A percentile compares a stretch with the other conserved stretches of the same genome.
Evolutionary conservation across 2,329 filamentous ascomycete species (phyloP).

Genomic region (Aureobasidium sp.): DNA sequence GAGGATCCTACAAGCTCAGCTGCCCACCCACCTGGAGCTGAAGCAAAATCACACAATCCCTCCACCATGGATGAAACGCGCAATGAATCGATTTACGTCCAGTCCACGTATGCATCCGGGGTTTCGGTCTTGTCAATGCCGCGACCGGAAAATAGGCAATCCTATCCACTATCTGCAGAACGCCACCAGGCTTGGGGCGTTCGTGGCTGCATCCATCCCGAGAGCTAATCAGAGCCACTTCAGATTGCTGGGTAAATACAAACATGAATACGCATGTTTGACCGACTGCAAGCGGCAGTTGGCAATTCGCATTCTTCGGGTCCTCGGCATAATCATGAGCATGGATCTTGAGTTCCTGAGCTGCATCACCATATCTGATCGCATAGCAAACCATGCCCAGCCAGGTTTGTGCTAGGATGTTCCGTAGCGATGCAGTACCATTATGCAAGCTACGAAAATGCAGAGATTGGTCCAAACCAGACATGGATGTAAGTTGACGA

Average conservation of each 20-base stretch:
- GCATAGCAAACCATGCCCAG: background rate
- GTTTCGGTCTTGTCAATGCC: background rate
- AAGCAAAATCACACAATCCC: background rate
- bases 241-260: background rate
- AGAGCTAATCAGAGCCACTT: background rate
- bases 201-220: background rate
- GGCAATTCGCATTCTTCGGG: background rate
- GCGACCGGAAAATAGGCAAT: background rate
- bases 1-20: background rate
- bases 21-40: background rate
- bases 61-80: background rate
- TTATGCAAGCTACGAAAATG: background rate
- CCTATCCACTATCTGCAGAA: background rate
- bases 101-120: background rate
- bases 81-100: background rate
- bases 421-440: background rate
- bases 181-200: slow-evolving; percentile 1
- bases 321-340: background rate
- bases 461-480: background rate
- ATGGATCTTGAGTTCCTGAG: background rate
- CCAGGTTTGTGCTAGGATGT: background rate
- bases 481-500: background rate
- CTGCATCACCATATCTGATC: background rate
- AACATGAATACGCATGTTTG: background rate
- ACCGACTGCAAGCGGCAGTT: background rate